phyloP scores from a whole-genome alignment of 345 rosid species.

The Hypericum perforatum region DNA sequence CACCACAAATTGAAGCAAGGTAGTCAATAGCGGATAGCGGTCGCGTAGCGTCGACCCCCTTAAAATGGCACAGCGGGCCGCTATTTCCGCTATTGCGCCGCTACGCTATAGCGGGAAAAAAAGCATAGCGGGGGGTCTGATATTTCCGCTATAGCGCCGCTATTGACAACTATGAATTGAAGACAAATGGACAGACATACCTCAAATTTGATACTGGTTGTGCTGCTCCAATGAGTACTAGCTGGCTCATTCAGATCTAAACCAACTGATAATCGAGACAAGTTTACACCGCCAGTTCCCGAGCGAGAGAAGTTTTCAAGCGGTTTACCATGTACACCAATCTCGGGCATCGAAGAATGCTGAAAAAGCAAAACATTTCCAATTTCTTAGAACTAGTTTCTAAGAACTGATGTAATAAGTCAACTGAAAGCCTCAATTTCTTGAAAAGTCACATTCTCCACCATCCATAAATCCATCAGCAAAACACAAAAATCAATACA shows the following conservation, averaged over 20 bases:
- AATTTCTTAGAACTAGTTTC: too few species aligned
- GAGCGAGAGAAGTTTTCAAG: conserved; percentile 77
- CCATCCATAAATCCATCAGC: neutral
- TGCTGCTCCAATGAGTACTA: conserved; percentile 78
- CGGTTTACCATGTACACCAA: conserved; percentile 79
- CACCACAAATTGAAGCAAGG: neutral
- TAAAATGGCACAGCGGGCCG: too few species aligned
- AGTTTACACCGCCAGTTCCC: conserved; percentile 81
- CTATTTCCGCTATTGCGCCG: too few species aligned
- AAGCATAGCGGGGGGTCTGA: neutral
- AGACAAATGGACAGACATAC: conserved; percentile 21
- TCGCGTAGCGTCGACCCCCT: too few species aligned
- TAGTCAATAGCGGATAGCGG: too few species aligned
- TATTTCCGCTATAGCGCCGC: too few species aligned
- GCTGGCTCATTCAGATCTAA: conserved; percentile 80
- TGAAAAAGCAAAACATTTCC: conserved; percentile 15
- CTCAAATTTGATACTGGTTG: conserved; percentile 84
- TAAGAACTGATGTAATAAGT: neutral
- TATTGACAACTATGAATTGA: too few species aligned
- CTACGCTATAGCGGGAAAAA: too few species aligned
- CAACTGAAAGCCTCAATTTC: neutral
- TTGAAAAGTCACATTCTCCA: neutral
- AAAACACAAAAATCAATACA: neutral
- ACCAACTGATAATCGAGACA: conserved; percentile 72
- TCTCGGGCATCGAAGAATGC: conserved; percentile 91